Conservation (phyloP, 768 basidiomycete species). For the Cystofilobasidium bisporidii region DNA sequence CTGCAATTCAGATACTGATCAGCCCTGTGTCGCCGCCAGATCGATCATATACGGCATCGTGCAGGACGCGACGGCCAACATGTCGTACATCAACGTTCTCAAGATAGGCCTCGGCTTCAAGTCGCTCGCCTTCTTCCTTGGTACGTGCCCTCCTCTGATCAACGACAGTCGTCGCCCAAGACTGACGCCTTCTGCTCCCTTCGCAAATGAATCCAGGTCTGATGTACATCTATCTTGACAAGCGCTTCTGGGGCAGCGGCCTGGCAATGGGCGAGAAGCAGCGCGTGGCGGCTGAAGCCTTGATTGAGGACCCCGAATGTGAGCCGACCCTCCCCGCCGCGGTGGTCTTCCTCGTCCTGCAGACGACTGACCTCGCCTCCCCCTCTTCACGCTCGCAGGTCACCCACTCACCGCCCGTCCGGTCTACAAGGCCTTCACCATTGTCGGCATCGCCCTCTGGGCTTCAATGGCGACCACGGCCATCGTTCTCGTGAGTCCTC, state of each 20-base stretch:
- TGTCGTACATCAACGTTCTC: constrained; percentile 20
- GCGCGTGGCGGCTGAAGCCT: constrained; percentile 1
- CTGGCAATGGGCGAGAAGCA: constrained; percentile 18
- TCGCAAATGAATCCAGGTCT: background rate
- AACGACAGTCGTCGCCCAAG: background rate
- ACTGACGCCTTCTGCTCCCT: background rate
- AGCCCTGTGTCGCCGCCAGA: background rate
- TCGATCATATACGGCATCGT: constrained; percentile 16
- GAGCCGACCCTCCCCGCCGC: background rate
- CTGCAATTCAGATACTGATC: background rate
- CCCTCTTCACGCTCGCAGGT: background rate
- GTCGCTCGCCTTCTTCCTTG: constrained; percentile 20
- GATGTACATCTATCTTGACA: background rate
- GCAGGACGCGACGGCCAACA: constrained; percentile 6
- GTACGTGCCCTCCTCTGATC: background rate
- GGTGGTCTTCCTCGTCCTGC: background rate
- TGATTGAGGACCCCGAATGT: constrained; percentile 12
- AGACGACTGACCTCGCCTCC: background rate
- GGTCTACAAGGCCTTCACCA: background rate
- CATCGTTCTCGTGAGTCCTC: background rate
- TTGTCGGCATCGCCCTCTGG: background rate
- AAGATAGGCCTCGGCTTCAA: constrained; percentile 21
- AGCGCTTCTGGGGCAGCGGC: constrained; percentile 5
- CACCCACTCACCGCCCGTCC: constrained; percentile 15
- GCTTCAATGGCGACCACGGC: background rate